Percentiles rank a stretch among this genome's conserved stretches.
phyloP scores from a whole-genome alignment of 768 basidiomycete genomes.

The Auricularia sp. region DNA sequence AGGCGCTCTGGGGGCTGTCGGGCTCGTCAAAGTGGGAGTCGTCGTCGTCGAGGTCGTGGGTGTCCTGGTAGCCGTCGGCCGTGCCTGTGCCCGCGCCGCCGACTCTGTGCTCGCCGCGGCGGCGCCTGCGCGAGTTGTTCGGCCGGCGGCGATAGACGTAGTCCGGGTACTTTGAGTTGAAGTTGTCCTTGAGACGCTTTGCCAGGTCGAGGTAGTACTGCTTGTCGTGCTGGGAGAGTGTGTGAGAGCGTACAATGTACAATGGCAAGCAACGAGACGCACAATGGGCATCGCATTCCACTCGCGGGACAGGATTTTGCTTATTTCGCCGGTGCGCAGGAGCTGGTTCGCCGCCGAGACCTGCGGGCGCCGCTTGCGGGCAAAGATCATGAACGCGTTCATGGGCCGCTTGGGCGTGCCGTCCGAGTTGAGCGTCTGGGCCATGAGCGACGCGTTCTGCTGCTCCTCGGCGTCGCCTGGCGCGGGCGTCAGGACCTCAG shows the following conservation, averaged over 20 bases:
- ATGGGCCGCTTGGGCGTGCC: constrained; percentile 85
- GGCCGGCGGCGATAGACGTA: constrained; percentile 83
- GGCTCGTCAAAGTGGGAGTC: constrained; percentile 2
- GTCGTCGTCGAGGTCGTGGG: constrained; percentile 2
- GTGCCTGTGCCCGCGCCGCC: constrained; percentile 8
- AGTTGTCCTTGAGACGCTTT: constrained; percentile 73
- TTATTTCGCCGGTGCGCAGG: constrained; percentile 84
- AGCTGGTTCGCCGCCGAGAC: constrained; percentile 80
- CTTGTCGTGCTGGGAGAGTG: constrained; percentile 50
- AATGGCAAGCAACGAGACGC: constrained; percentile 17
- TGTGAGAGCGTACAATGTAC: constrained; percentile 7
- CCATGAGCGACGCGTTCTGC: constrained; percentile 40
- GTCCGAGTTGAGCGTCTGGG: constrained; percentile 74
- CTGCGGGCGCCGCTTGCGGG: constrained; percentile 69
- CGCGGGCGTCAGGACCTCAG: not conserved
- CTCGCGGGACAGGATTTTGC: constrained; percentile 78
- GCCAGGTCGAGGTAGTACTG: constrained; percentile 84
- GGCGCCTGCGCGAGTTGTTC: constrained; percentile 64
- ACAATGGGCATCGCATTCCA: constrained; percentile 76
- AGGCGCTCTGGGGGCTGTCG: not conserved
- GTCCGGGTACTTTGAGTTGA: constrained; percentile 80
- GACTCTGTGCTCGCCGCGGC: constrained; percentile 27
- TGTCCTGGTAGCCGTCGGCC: constrained; percentile 1
- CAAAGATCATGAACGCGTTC: constrained; percentile 94
- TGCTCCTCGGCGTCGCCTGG: not conserved